Evolutionary conservation across 1,139 yeast species (phyloP).

Genomic region (Pichia sp.): DNA sequence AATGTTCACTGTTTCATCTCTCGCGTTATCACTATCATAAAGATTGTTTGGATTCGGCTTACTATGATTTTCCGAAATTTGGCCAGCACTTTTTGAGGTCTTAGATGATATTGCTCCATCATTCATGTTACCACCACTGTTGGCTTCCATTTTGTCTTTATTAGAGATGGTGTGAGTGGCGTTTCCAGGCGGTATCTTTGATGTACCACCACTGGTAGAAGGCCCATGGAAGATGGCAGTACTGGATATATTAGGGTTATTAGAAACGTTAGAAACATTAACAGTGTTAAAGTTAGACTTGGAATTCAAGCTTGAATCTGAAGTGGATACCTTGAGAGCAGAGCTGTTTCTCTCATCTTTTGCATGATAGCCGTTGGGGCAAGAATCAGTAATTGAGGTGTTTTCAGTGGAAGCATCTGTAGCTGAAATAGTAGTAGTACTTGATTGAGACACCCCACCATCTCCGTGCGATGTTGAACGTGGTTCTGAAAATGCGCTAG

Average conservation of each 20-base stretch:
- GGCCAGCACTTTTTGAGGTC: neutral
- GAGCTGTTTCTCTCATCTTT: neutral
- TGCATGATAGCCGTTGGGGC: neutral
- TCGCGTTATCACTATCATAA: neutral
- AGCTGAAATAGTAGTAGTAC: neutral
- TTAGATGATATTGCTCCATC: neutral
- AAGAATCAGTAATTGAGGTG: neutral
- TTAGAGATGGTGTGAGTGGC: neutral
- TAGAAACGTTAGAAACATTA: conserved; percentile 1
- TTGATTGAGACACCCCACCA: neutral
- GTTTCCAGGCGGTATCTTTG: neutral
- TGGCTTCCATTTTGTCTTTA: neutral
- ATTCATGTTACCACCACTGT: neutral
- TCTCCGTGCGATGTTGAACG: neutral
- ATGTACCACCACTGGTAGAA: neutral
- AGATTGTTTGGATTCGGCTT: too few relatives aligned
- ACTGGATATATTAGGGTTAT: neutral
- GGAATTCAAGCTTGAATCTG: neutral
- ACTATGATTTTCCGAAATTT: neutral
- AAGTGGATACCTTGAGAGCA: neutral
- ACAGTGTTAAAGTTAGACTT: neutral
- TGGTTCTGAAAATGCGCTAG: neutral
- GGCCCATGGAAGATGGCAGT: neutral
- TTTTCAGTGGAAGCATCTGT: neutral
- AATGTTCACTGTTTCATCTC: neutral